Conservation (phyloP, 257 asterid genomes). For the Plectranthus barbatus region DNA sequence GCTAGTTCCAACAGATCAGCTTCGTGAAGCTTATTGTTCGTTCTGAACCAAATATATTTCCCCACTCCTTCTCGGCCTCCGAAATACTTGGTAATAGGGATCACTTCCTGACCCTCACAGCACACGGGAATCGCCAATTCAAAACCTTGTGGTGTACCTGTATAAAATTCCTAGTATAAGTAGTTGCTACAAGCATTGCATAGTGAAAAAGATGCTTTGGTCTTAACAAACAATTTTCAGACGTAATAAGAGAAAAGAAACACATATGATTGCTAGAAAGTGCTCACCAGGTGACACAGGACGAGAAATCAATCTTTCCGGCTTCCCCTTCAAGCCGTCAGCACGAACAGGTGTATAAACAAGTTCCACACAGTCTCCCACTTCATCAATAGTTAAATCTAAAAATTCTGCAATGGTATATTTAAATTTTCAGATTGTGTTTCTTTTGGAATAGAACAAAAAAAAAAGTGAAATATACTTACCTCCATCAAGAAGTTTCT, state of each 20-base stretch:
- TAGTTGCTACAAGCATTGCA: neutral
- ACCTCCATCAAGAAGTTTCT: constrained; percentile 64
- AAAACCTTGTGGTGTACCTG: constrained; percentile 82
- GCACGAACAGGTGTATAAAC: constrained; percentile 72
- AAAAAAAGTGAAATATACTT: constrained; percentile 1
- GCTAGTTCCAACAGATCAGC: constrained; percentile 54
- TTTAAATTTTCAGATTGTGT: constrained; percentile 6
- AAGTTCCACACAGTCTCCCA: constrained; percentile 67
- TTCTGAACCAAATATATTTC: constrained; percentile 76
- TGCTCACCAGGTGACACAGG: constrained; percentile 74
- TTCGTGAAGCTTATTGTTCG: constrained; percentile 49
- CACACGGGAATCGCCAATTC: constrained; percentile 69
- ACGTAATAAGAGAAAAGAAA: too few relatives aligned
- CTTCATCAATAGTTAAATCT: constrained; percentile 63
- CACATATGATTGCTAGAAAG: neutral
- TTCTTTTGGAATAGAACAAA: neutral
- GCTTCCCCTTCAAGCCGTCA: constrained; percentile 73
- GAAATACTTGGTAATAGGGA: constrained; percentile 62
- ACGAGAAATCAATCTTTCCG: constrained; percentile 44
- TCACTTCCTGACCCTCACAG: constrained; percentile 73
- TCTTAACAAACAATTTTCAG: too few relatives aligned
- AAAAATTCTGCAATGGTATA: constrained; percentile 51
- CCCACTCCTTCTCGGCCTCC: constrained; percentile 92
- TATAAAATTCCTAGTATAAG: constrained; percentile 8
- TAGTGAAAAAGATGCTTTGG: neutral